These are phyloP conservation scores for Calocera viscosa DNA, from an alignment of 768 basidiomycete species.

Conservation along the genomic window DNA sequence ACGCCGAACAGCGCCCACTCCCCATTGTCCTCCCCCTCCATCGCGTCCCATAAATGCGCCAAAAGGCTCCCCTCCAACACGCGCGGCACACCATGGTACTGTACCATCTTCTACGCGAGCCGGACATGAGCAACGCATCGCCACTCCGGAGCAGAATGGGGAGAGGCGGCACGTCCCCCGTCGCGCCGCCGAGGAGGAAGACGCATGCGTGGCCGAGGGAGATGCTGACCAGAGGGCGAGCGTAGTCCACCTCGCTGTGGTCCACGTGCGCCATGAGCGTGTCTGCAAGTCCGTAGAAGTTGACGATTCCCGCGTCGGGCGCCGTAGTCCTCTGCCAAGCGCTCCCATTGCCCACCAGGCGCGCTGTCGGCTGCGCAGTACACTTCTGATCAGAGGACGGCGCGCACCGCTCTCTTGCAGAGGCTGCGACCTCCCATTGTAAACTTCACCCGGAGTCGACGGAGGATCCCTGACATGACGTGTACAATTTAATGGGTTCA, in stretches of 20 bases:
- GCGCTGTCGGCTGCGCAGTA: too few relatives aligned
- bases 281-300: slow-evolving; percentile 83
- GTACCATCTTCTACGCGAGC: slow-evolving; percentile 73
- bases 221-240: slow-evolving; percentile 83
- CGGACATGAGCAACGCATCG: slow-evolving; percentile 88
- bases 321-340: slow-evolving; percentile 73
- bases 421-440: too few relatives aligned
- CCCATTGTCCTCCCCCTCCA: not conserved
- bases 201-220: slow-evolving; percentile 83
- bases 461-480: too few relatives aligned
- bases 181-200: slow-evolving; percentile 77
- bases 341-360: too few relatives aligned
- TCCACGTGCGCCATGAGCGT: slow-evolving; percentile 98
- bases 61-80: slow-evolving; percentile 76
- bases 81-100: slow-evolving; percentile 87
- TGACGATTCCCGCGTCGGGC: slow-evolving; percentile 93
- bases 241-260: slow-evolving; percentile 84
- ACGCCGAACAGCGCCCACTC: slow-evolving; percentile 51
- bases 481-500: too few relatives aligned
- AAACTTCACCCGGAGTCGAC: too few relatives aligned
- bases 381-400: too few relatives aligned
- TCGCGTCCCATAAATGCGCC: slow-evolving; percentile 17
- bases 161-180: slow-evolving; percentile 61
- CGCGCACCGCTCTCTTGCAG: too few relatives aligned
- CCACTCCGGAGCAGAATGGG: slow-evolving; percentile 83